A percentile compares a stretch with the other conserved stretches of the same genome.
Conservation (phyloP, 2,329 filamentous ascomycete species). For the Leptographium galeiforme region DNA sequence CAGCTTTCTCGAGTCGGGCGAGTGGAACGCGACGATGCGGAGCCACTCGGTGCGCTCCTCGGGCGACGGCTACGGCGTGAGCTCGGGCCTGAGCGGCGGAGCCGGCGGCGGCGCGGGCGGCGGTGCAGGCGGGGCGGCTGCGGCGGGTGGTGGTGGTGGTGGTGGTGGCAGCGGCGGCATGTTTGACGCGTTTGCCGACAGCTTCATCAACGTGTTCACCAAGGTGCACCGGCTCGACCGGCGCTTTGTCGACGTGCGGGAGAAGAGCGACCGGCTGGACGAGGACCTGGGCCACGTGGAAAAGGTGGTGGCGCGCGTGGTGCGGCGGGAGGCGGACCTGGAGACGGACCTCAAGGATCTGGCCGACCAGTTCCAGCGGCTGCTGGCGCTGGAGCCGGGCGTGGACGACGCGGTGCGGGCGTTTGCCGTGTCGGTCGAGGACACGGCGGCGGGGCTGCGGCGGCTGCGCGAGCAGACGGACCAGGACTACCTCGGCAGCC, state of each 20-base stretch:
- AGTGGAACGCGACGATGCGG: slow-evolving; percentile 96
- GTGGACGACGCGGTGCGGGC: slow-evolving; percentile 71
- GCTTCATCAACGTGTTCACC: slow-evolving; percentile 91
- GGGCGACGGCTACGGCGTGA: slow-evolving; percentile 9
- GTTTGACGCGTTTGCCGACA: slow-evolving; percentile 91
- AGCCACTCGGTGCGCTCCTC: slow-evolving; percentile 51
- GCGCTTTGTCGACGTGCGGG: slow-evolving; percentile 85
- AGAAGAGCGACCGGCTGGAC: slow-evolving; percentile 85
- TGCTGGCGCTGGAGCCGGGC: slow-evolving; percentile 77
- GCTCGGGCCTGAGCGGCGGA: slow-evolving; percentile 20
- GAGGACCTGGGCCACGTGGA: slow-evolving; percentile 88
- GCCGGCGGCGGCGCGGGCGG: slow-evolving; percentile 23
- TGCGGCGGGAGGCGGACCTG: slow-evolving; percentile 73
- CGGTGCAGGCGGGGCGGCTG: slow-evolving; percentile 26
- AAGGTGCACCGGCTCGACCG: slow-evolving; percentile 93
- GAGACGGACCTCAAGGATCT: slow-evolving; percentile 82
- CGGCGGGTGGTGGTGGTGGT: slow-evolving; percentile 31
- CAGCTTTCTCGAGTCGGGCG: slow-evolving; percentile 78
- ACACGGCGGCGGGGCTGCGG: slow-evolving; percentile 65
- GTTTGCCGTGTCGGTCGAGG: slow-evolving; percentile 76
- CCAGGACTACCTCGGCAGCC: slow-evolving; percentile 83
- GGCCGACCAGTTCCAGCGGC: slow-evolving; percentile 86
- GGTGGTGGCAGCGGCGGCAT: slow-evolving; percentile 29
- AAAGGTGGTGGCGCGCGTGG: slow-evolving; percentile 87
- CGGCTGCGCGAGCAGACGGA: slow-evolving; percentile 83